Evolutionary conservation across 164 flowering plant genomes (phyloP).

Genomic region (Magnolia sinica): DNA sequence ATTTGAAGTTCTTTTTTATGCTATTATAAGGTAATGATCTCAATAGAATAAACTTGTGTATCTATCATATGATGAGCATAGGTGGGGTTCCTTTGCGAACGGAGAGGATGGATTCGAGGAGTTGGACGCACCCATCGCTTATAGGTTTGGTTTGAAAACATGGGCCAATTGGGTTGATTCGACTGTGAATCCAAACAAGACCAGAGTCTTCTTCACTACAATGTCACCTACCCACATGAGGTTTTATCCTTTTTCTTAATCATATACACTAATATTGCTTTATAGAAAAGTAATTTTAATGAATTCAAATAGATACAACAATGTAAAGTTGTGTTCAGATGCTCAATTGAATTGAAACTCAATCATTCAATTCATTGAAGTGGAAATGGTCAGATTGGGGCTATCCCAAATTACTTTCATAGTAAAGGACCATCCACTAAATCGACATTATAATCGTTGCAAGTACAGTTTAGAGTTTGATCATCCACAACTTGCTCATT

Average conservation of each 20-base stretch:
- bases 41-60: neutral
- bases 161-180: slow-evolving; percentile 69
- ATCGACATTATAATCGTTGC: too few species aligned
- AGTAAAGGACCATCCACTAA: too few species aligned
- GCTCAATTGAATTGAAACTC: too few species aligned
- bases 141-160: slow-evolving; percentile 59
- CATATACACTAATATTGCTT: neutral
- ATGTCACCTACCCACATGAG: slow-evolving; percentile 74
- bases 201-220: slow-evolving; percentile 67
- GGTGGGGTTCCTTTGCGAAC: slow-evolving; percentile 54
- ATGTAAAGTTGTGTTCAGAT: too few species aligned
- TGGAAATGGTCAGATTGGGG: too few species aligned
- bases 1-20: neutral
- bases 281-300: neutral
- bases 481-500: neutral
- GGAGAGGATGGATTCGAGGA: slow-evolving; percentile 36
- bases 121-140: slow-evolving; percentile 51
- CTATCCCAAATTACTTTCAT: too few species aligned
- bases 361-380: too few species aligned
- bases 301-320: neutral
- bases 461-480: too few species aligned
- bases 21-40: neutral
- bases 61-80: slow-evolving; percentile 30
- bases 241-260: slow-evolving; percentile 28
- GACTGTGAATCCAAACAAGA: slow-evolving; percentile 47